Evolutionary conservation across 805 yeast species (phyloP).

Genomic region (Yamadazyma scolyti): DNA sequence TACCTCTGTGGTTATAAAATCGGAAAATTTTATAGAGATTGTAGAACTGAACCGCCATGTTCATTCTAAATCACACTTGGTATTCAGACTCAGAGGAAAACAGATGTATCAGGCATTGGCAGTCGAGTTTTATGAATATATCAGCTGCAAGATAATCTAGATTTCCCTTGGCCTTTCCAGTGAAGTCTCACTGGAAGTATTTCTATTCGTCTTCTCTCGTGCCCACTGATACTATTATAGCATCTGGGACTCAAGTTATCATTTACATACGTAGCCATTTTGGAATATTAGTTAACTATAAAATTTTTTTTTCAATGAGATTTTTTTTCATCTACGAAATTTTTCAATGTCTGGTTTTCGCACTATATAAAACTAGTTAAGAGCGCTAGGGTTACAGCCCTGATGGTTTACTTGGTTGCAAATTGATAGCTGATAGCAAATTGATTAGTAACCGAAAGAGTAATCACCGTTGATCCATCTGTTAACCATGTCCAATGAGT

Average conservation of each 20-base stretch:
- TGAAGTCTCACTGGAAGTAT: slow-evolving; percentile 1
- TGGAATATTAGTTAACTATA: slow-evolving; percentile 3
- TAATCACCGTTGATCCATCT: slow-evolving; percentile 78
- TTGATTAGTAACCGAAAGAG: slow-evolving; percentile 14
- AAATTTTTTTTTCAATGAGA: slow-evolving; percentile 3
- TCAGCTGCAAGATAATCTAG: slow-evolving; percentile 40
- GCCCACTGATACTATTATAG: slow-evolving; percentile 1
- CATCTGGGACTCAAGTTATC: too few relatives aligned
- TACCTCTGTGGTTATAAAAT: slow-evolving; percentile 5
- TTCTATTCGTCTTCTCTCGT: background rate
- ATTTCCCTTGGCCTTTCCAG: slow-evolving; percentile 37
- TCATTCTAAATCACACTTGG: slow-evolving; percentile 31
- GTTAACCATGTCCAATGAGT: slow-evolving; percentile 76
- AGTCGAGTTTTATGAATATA: slow-evolving; percentile 19
- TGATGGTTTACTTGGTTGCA: too few relatives aligned
- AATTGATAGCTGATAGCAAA: too few relatives aligned
- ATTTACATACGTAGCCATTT: slow-evolving; percentile 15
- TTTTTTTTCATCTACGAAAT: background rate
- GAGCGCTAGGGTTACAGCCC: too few relatives aligned
- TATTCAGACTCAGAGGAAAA: slow-evolving; percentile 35
- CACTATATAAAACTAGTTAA: too few relatives aligned
- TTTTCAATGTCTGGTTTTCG: too few relatives aligned
- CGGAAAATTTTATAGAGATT: slow-evolving; percentile 21
- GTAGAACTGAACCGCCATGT: slow-evolving; percentile 38
- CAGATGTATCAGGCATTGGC: slow-evolving; percentile 44